phyloP scores from a whole-genome alignment of 1,139 yeast species.

The Taphrina communis region DNA sequence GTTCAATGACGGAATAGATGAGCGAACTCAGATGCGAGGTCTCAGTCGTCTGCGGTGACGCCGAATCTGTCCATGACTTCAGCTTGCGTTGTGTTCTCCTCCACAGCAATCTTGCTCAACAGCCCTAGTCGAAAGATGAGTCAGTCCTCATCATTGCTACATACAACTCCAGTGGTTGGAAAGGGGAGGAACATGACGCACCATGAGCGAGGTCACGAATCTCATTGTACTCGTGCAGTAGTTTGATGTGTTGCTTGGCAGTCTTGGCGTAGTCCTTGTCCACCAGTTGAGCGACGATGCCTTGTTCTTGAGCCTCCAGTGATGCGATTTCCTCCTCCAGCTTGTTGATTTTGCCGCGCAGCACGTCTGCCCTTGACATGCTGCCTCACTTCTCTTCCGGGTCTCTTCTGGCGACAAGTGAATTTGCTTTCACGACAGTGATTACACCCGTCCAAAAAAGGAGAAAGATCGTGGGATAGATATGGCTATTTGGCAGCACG shows the following conservation, averaged over 20 bases:
- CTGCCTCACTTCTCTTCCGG: too few relatives aligned
- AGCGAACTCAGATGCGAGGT: too few relatives aligned
- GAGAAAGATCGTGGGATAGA: too few relatives aligned
- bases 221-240: slow-evolving; percentile 58
- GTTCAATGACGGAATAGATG: too few relatives aligned
- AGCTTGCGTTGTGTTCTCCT: slow-evolving; percentile 55
- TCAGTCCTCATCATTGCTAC: background rate
- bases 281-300: slow-evolving; percentile 5
- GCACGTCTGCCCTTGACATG: slow-evolving; percentile 6
- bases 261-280: slow-evolving; percentile 46
- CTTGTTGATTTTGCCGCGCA: slow-evolving; percentile 58
- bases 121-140: slow-evolving; percentile 51
- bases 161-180: background rate
- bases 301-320: slow-evolving; percentile 61
- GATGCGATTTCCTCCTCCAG: slow-evolving; percentile 62
- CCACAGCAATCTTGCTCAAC: slow-evolving; percentile 60
- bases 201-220: slow-evolving; percentile 57
- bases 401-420: too few relatives aligned
- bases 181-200: background rate
- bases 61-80: slow-evolving; percentile 56
- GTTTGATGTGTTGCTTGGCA: slow-evolving; percentile 56
- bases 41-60: slow-evolving; percentile 49
- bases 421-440: too few relatives aligned
- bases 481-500: too few relatives aligned
- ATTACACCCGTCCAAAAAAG: too few relatives aligned